Evolutionary conservation across 2,329 filamentous ascomycete species (phyloP).

Genomic region (Colletotrichum endophyticum): DNA sequence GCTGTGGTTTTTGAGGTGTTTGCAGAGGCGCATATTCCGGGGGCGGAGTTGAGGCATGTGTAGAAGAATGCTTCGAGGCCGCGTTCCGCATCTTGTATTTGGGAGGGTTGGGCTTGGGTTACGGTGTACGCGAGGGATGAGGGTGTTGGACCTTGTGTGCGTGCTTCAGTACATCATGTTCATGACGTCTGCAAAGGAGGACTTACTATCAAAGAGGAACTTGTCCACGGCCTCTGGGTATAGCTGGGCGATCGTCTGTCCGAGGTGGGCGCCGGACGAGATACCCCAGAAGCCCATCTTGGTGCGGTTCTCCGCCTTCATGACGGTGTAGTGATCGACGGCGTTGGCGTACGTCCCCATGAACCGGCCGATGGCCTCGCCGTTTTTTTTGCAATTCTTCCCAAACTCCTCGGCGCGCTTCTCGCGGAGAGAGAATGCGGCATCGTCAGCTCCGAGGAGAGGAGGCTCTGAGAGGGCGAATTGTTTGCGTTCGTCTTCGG

Average conservation of each 20-base stretch:
- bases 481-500: background rate
- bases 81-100: background rate
- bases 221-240: background rate
- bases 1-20: background rate
- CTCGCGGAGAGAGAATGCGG: background rate
- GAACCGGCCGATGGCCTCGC: background rate
- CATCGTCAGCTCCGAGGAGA: background rate
- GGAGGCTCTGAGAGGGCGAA: background rate
- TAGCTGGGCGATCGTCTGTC: background rate
- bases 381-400: background rate
- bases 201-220: slow-evolving; percentile 2
- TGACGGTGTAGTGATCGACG: slow-evolving; percentile 2
- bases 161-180: background rate
- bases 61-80: slow-evolving; percentile 1
- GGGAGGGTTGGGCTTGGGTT: background rate
- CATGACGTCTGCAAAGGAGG: fast-evolving
- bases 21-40: background rate
- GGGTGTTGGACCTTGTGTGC: background rate
- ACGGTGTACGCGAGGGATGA: background rate
- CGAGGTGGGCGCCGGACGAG: background rate
- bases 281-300: background rate
- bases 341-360: slow-evolving; percentile 6
- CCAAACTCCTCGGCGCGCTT: background rate
- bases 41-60: background rate
- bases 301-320: slow-evolving; percentile 6